phyloP scores from a whole-genome alignment of 495 filamentous ascomycete genomes.

The Trichoderma erinaceum region DNA sequence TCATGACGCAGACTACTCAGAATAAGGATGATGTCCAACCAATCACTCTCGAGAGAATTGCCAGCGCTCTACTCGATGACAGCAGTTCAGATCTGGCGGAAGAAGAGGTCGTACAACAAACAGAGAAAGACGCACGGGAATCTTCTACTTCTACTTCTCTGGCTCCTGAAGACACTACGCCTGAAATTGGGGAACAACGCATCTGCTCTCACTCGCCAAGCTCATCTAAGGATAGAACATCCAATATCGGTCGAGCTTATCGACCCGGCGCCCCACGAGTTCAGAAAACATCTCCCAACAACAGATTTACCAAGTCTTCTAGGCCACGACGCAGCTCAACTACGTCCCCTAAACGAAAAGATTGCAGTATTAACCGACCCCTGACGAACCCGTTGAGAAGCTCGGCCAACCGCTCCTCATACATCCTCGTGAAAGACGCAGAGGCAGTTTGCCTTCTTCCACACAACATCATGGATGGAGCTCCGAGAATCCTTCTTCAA shows the following conservation, averaged over 20 bases:
- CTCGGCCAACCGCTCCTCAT: neutral
- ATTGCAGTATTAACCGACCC: neutral
- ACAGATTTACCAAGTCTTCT: neutral
- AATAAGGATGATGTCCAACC: neutral
- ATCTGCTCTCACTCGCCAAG: neutral
- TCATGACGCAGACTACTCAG: neutral
- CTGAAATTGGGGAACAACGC: neutral
- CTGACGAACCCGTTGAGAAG: neutral
- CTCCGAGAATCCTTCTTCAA: neutral
- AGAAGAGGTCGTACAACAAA: neutral
- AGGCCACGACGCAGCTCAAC: neutral
- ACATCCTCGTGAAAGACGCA: neutral
- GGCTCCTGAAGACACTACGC: neutral
- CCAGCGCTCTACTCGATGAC: constrained; percentile 5
- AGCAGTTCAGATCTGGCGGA: neutral
- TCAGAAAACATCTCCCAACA: neutral
- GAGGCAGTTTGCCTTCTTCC: constrained; percentile 2
- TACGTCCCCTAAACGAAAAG: constrained; percentile 2
- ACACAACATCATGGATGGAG: neutral
- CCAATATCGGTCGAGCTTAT: neutral
- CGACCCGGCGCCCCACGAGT: neutral
- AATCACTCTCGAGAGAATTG: neutral
- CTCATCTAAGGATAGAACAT: neutral
- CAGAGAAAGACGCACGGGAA: neutral
- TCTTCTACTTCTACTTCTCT: neutral